Evolutionary conservation across 805 yeast species (phyloP), one percentile per base, ranked within the genome.

Genomic region (Candida michaelii): DNA sequence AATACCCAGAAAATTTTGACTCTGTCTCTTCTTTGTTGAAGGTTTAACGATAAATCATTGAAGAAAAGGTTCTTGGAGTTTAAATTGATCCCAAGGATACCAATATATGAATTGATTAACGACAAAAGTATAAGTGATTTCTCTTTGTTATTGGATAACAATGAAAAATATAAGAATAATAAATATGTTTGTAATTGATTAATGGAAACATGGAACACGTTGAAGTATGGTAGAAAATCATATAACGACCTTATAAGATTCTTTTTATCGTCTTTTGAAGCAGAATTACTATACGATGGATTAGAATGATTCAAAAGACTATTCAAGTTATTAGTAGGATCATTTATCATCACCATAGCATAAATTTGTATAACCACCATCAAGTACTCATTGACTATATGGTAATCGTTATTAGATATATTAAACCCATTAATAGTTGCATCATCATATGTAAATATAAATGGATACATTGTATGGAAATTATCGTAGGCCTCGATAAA

Each of bases 401-500:
- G 63, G 46, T 69, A 69, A 48, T 69, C 74, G 41, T 67, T 65
- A 52, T 70, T 70, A 51, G 69, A 66, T 35, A 78, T 65, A 36
- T 75, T 76, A 50, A 77, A 70, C 25, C 76, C 74, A 49, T 71
- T 71, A 27, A 70, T 67, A 13, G 74, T 66, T 16, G 74, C 66
- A 48, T 70, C 74, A 40, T 69, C 73, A 45, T 71, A 71, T 1
- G 74, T 71, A 51, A 70, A 70, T 55, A 70, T 70, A 42, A 70
- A 70, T 7, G 76, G 76, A 42, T 69, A 70, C 74, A 69, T 68
- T 6, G 74, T 69, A 45, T 71, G 76, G 46, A 71, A 68, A 6
- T 68, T 72, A 34, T 69, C 73, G 36, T 78, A 78, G 39, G 72
- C 70, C 50, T 71, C 72, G 71, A 77, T 77, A 48, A 78, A 77